These are phyloP conservation scores for Mediolabrus comicus DNA, from an alignment of 108 stramenopile genomes.

Conservation along the genomic window DNA sequence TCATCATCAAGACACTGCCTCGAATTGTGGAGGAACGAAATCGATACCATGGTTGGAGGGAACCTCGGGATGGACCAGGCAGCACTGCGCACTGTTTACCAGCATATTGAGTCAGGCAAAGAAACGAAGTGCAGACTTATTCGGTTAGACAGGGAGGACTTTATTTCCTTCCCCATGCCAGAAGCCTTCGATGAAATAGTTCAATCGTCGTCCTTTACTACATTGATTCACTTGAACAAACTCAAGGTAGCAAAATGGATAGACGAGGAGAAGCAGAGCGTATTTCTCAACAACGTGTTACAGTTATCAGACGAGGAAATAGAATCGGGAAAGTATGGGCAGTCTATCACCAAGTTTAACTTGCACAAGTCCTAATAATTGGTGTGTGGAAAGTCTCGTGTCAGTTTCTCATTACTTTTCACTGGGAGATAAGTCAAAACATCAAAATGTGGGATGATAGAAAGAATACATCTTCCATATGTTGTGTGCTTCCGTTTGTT, in stretches of 20 bases:
- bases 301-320: constrained; percentile 31
- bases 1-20: constrained; percentile 32
- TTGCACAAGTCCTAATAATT: too few species aligned
- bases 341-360: too few species aligned
- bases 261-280: constrained; percentile 34
- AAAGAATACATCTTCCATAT: too few species aligned
- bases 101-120: constrained; percentile 20
- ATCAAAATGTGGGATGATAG: too few species aligned
- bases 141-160: constrained; percentile 33
- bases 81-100: constrained; percentile 28
- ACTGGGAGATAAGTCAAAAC: too few species aligned
- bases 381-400: too few species aligned
- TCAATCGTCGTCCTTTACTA: constrained; percentile 6
- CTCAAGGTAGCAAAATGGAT: constrained; percentile 39
- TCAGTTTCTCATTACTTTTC: too few species aligned
- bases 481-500: too few species aligned
- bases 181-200: constrained; percentile 16
- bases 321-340: constrained; percentile 32
- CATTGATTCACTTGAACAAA: constrained; percentile 40
- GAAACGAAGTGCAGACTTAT: constrained; percentile 32
- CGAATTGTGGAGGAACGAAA: constrained; percentile 32
- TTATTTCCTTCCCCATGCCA: constrained; percentile 37
- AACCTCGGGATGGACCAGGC: constrained; percentile 37
- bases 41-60: constrained; percentile 18
- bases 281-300: constrained; percentile 24